Evolutionary conservation across 768 basidiomycete genomes (phyloP).

Genomic region (Pleurotus ostreatus): DNA sequence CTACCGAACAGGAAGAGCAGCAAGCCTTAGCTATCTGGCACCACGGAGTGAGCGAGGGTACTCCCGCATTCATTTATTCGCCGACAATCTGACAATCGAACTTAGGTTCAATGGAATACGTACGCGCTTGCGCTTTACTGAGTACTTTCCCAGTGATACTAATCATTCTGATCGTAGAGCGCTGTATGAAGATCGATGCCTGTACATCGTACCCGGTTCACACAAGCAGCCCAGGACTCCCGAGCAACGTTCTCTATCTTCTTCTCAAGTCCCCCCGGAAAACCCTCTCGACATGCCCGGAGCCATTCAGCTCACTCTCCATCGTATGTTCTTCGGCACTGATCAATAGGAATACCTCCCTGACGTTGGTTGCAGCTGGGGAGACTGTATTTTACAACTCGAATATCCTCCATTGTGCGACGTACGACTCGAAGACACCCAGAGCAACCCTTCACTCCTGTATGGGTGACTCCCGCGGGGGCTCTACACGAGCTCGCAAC

Average conservation of each 20-base stretch:
- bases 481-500: constrained; percentile 61
- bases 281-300: constrained; percentile 73
- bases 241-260: constrained; percentile 55
- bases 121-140: constrained; percentile 26
- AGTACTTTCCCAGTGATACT: not conserved
- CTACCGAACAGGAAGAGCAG: constrained; percentile 55
- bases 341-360: not conserved
- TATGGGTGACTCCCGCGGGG: constrained; percentile 61
- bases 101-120: constrained; percentile 81
- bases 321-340: constrained; percentile 32
- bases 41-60: constrained; percentile 48
- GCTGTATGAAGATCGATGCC: constrained; percentile 62
- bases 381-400: constrained; percentile 80
- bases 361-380: constrained; percentile 39
- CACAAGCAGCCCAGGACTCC: constrained; percentile 55
- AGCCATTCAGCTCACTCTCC: constrained; percentile 46
- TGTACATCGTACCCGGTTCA: constrained; percentile 68
- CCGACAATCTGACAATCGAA: not conserved
- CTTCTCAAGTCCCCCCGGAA: constrained; percentile 41
- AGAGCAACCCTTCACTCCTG: constrained; percentile 70
- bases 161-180: constrained; percentile 38
- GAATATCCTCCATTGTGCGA: constrained; percentile 74
- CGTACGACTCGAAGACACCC: constrained; percentile 44
- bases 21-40: constrained; percentile 55
- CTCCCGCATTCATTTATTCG: not conserved